Base-by-base conservation (phyloP, 805 yeast genomes). In the Jamesozyma gamospora region DNA sequence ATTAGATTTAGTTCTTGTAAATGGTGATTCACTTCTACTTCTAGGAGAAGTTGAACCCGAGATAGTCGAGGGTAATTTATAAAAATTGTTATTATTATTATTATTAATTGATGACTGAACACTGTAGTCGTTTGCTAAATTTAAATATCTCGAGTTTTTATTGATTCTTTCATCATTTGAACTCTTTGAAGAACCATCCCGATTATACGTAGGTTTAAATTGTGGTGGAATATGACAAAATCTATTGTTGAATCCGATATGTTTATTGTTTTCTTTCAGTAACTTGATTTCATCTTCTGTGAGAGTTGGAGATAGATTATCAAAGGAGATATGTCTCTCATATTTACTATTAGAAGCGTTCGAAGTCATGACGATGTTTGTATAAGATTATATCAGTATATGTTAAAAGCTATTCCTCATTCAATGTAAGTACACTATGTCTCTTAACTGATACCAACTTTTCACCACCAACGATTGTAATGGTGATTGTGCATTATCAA, bases 141-240 rank as follows among this genome's bases (percentile, higher is more conserved):
- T 21, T 5, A 21, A 21, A 21, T 8, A 5, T 21, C 8, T 21
- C 8, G 24, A 6, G 5, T 14, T 14, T 6, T n/a, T 19, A 14
- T 26, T 19, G 13, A 3, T 21, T 4, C 16, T 8, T 27, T 11
- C 12, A 13, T 28, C 41, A 14, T 19, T 33, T 10, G 9, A 10
- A 21, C 14, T 21, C 8, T 31, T 17, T 34, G 16, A 19, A 24
- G 36, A 21, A 24, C 32, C 8, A 4, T 14, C 13, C 17, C 36
- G 36, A 10, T 27, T 31, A 30, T 50, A 58, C 28, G 50, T 18
- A 16, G 58, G 54, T 41, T 55, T 58, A 36, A 41, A 54, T 33
- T 58, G 63, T 8, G 62, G 63, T 17, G 64, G 62, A 4, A 55
- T 41, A 41, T 56, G 60, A 18, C 52, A 33, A 30, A 49, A 57